Evolutionary conservation across 768 basidiomycete genomes (phyloP).

Genomic region (Mrakia hoshinonis): DNA sequence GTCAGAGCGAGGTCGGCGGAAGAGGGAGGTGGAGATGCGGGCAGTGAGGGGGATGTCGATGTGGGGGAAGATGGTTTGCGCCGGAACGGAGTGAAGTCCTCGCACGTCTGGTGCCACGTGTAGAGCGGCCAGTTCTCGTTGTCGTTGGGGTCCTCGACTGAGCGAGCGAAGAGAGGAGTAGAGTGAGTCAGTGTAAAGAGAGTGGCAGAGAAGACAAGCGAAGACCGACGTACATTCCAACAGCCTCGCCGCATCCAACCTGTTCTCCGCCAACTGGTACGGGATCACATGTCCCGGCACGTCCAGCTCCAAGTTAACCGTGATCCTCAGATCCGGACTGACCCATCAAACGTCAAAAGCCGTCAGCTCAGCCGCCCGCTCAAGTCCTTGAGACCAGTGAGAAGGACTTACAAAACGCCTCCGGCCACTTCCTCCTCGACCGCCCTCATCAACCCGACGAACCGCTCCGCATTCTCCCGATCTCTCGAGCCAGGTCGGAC

Average conservation of each 20-base stretch:
- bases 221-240: neutral
- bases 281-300: neutral
- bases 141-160: neutral
- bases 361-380: neutral
- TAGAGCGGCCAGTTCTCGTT: slow-evolving; percentile 1
- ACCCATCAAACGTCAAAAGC: neutral
- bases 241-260: neutral
- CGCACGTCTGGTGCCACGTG: slow-evolving; percentile 11
- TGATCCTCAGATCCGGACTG: neutral
- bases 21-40: neutral
- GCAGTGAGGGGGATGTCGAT: neutral
- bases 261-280: neutral
- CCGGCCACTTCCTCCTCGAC: neutral
- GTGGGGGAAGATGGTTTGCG: neutral
- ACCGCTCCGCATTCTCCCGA: neutral
- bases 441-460: neutral
- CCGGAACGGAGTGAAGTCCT: neutral
- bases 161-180: neutral
- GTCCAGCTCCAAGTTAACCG: neutral
- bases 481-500: neutral
- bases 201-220: neutral
- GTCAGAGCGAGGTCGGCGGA: neutral
- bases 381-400: neutral
- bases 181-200: neutral
- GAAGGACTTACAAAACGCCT: neutral